These are phyloP conservation scores for Claviceps quebecensis DNA, from an alignment of 2,329 filamentous ascomycete genomes.

Conservation along the genomic window DNA sequence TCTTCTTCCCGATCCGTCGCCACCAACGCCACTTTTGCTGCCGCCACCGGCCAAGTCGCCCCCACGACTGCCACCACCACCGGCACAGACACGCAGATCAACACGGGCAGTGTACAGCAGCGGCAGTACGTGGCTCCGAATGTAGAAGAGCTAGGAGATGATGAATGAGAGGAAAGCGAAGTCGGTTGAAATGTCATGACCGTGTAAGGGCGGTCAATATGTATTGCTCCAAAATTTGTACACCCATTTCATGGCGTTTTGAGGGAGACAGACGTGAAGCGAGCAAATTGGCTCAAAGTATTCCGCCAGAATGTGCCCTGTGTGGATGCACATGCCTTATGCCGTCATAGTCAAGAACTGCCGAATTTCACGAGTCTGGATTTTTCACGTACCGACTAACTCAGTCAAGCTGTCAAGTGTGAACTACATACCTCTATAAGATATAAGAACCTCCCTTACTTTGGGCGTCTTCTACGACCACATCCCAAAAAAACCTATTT, in stretches of 20 bases:
- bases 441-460: neutral
- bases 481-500: neutral
- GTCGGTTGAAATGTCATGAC: neutral
- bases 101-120: slow-evolving; percentile 27
- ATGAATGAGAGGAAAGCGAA: slow-evolving; percentile 23
- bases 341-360: too few relatives aligned
- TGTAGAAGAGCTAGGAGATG: slow-evolving; percentile 38
- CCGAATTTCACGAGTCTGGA: too few relatives aligned
- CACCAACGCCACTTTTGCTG: slow-evolving; percentile 32
- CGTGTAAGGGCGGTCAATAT: too few relatives aligned
- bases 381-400: too few relatives aligned
- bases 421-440: too few relatives aligned
- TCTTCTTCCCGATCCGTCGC: slow-evolving; percentile 19
- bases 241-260: too few relatives aligned
- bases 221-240: too few relatives aligned
- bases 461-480: neutral
- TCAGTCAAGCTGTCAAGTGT: too few relatives aligned
- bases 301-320: too few relatives aligned
- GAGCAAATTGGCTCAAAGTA: too few relatives aligned
- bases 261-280: too few relatives aligned
- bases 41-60: slow-evolving; percentile 36
- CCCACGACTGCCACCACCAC: slow-evolving; percentile 42
- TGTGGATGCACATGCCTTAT: too few relatives aligned
- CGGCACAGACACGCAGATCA: slow-evolving; percentile 39
- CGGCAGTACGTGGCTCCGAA: slow-evolving; percentile 35